Conservation (phyloP, 768 basidiomycete species). For the Kwoniella heveanensis region DNA sequence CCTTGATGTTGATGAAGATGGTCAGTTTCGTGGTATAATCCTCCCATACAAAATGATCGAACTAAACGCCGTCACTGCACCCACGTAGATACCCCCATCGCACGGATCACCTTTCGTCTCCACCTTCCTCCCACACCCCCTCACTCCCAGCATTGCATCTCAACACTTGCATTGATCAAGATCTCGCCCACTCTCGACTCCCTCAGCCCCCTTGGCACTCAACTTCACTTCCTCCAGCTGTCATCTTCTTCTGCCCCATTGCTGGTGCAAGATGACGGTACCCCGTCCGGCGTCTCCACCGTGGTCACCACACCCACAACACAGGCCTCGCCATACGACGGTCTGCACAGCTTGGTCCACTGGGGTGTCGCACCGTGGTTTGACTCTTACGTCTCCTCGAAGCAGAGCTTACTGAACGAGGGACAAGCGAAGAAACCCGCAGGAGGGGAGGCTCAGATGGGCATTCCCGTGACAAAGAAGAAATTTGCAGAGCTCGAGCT, state of each 20-base stretch:
- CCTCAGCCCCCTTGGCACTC: constrained; percentile 72
- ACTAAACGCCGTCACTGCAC: background rate
- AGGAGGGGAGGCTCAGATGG: constrained; percentile 50
- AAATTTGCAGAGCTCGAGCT: constrained; percentile 98
- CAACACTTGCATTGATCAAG: constrained; percentile 93
- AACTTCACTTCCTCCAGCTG: constrained; percentile 88
- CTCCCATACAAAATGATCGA: background rate
- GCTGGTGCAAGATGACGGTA: constrained; percentile 33
- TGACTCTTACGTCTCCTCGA: constrained; percentile 90
- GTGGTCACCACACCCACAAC: constrained; percentile 39
- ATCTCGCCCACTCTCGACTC: constrained; percentile 80
- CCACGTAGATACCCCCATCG: constrained; percentile 18
- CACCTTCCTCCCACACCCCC: constrained; percentile 64
- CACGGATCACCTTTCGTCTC: constrained; percentile 48
- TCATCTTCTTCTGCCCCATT: constrained; percentile 56
- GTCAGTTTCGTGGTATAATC: constrained; percentile 17
- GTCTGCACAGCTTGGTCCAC: constrained; percentile 91
- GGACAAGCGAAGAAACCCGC: constrained; percentile 57
- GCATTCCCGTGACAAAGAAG: constrained; percentile 97
- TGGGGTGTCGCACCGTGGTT: constrained; percentile 97
- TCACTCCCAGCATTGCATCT: constrained; percentile 76
- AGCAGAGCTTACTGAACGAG: constrained; percentile 66
- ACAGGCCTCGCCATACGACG: constrained; percentile 74
- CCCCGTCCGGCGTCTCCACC: constrained; percentile 31
- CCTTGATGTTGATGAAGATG: constrained; percentile 37